phyloP scores from a whole-genome alignment of 352 stramenopile species.

The Phytophthora crassamura region DNA sequence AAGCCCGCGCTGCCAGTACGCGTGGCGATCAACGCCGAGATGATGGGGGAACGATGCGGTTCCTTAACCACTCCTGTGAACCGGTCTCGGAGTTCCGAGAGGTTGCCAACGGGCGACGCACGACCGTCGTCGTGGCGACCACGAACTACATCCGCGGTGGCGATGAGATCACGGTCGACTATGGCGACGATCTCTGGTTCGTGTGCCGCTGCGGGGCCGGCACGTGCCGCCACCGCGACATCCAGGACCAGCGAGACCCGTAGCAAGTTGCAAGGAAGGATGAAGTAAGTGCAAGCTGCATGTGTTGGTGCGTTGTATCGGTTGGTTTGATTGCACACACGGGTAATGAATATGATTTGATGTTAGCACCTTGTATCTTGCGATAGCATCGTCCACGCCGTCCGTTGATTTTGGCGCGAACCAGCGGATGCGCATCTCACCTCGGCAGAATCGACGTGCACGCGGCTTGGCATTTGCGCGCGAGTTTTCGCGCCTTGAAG shows the following conservation, averaged over 20 bases:
- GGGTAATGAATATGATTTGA: too few relatives aligned
- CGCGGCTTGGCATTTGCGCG: too few relatives aligned
- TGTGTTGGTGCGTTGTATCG: too few relatives aligned
- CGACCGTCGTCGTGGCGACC: neutral
- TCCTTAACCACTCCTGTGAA: slow-evolving; percentile 2
- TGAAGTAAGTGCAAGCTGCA: too few relatives aligned
- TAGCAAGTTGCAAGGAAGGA: too few relatives aligned
- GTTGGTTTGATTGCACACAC: too few relatives aligned
- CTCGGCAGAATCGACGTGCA: too few relatives aligned
- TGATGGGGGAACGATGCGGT: neutral
- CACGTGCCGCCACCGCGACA: neutral
- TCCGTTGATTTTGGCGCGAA: too few relatives aligned
- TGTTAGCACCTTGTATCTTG: too few relatives aligned
- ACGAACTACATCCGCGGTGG: neutral
- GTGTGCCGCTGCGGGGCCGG: neutral
- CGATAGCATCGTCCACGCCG: too few relatives aligned
- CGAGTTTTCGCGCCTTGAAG: too few relatives aligned
- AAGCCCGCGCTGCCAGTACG: neutral
- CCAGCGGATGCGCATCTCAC: too few relatives aligned
- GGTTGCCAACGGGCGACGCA: slow-evolving; percentile 3
- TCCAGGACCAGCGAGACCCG: neutral
- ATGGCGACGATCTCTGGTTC: slow-evolving; percentile 3
- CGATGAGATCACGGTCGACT: slow-evolving; percentile 2
- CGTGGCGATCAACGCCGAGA: neutral
- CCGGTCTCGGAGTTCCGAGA: neutral